A percentile compares a stretch with the other conserved stretches of the same genome.
Evolutionary conservation across 495 filamentous ascomycete genomes (phyloP).

Genomic region (Penicillium robsamsonii): DNA sequence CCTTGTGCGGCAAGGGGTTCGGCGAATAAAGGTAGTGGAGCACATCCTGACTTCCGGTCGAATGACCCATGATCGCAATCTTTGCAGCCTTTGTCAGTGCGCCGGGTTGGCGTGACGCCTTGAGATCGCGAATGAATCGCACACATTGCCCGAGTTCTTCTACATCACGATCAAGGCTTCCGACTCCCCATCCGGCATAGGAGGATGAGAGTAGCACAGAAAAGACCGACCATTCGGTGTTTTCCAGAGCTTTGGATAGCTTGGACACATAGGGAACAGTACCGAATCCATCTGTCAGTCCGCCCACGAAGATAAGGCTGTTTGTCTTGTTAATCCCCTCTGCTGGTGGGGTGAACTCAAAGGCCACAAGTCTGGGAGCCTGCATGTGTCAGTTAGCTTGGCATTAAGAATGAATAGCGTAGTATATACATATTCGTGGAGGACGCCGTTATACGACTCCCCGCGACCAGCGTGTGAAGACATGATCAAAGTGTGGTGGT

Average conservation of each 20-base stretch:
- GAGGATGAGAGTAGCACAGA: conserved; percentile 60
- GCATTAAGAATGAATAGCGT: neutral
- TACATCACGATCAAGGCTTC: conserved; percentile 66
- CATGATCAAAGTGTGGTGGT: conserved; percentile 12
- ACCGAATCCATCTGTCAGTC: conserved; percentile 76
- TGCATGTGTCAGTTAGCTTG: conserved; percentile 28
- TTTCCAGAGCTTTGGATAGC: conserved; percentile 56
- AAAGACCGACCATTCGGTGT: conserved; percentile 60
- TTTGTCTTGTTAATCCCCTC: conserved; percentile 46
- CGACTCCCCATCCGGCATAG: conserved; percentile 71
- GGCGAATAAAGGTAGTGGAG: conserved; percentile 65
- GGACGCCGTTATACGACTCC: conserved; percentile 31
- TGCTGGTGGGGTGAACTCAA: conserved; percentile 50
- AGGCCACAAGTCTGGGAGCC: conserved; percentile 55
- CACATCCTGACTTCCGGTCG: conserved; percentile 83
- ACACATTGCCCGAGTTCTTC: conserved; percentile 70
- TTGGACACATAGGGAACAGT: conserved; percentile 60
- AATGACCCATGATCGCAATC: conserved; percentile 86
- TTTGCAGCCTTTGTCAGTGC: conserved; percentile 46
- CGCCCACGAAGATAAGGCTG: conserved; percentile 79
- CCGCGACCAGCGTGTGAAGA: conserved; percentile 11
- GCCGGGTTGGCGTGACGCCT: conserved; percentile 22
- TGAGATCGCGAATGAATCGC: conserved; percentile 59
- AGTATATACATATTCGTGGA: conserved; percentile 42
- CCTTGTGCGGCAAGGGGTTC: conserved; percentile 29